Base-by-base conservation (phyloP, 768 basidiomycete species). In the Lactarius deliciosus region DNA sequence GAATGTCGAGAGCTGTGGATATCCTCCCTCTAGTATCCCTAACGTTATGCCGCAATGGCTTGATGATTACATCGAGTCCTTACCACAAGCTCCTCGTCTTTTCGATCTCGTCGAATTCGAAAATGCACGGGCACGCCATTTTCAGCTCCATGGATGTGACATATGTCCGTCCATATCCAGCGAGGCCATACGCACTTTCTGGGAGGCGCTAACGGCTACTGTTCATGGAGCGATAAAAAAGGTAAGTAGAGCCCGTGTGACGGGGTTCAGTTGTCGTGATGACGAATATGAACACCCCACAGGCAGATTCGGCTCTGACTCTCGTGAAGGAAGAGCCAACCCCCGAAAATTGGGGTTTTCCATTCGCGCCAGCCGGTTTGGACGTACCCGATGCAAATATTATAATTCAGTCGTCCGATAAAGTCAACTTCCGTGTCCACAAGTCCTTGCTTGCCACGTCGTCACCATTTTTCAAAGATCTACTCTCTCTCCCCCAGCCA, bases 31-130 rank as follows among this genome's bases (percentile, higher is more conserved):
- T 13, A 5, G 38, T 15, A 15, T 10, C 38, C 11, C 38, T 15
- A 5, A 5, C 11, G 11, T 11, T 13, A 40, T 40, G 38, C 57
- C 63, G 13, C 16, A 22, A 16, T 64, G 63, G 63, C 20, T 64
- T 58, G 57, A 43, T 28, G 13, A 25, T n/a, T 64, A 64, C 10
- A 54, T 64, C 22, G 53, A 60, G 2, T 60, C 64, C 30, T 54
- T 64, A 22, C 58, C 28, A n/a, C 9, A 55, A 60, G 6, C 50
- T 5, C 64, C 58, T 3, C 15, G 22, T 10, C 38, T 32, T 40
- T 64, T 64, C 7, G 16, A 64, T 36, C 16, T 54, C 50, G 4
- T 60, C 13, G 64, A 64, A 34, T 30, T 64, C 20, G 40, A 54
- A 10, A 34, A 16, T 10, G 36, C 11, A 36, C 20, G 43, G 38